A percentile compares a stretch with the other conserved stretches of the same genome.
phyloP scores from a whole-genome alignment of 768 basidiomycete species.

The Megacollybia marginata region DNA sequence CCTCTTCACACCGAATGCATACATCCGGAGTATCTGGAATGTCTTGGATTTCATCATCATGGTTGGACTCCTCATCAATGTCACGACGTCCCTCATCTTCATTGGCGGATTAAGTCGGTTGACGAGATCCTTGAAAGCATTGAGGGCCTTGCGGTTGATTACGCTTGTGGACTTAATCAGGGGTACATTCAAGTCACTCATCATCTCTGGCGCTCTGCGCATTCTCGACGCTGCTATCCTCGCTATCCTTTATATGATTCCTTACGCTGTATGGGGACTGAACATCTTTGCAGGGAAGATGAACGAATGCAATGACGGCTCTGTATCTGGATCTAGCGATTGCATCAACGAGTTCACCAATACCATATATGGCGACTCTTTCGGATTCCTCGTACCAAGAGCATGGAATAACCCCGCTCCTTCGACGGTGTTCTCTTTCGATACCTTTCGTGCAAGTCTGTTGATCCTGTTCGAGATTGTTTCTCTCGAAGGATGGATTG shows the following conservation, averaged over 20 bases:
- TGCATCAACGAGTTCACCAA: conserved; percentile 74
- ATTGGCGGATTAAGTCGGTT: conserved; percentile 75
- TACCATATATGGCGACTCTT: conserved; percentile 51
- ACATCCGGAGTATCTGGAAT: conserved; percentile 90
- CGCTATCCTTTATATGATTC: conserved; percentile 87
- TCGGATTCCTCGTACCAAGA: conserved; percentile 71
- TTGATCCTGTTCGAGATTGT: conserved; percentile 96
- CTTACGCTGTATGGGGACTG: conserved; percentile 89
- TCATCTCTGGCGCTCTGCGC: conserved; percentile 77
- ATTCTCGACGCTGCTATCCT: conserved; percentile 88
- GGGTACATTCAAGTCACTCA: conserved; percentile 76
- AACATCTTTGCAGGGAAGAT: conserved; percentile 87
- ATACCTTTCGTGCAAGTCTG: conserved; percentile 74
- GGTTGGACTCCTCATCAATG: conserved; percentile 66
- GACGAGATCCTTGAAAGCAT: conserved; percentile 79
- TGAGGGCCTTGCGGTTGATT: conserved; percentile 84
- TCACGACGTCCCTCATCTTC: conserved; percentile 64
- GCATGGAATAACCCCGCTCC: conserved; percentile 86
- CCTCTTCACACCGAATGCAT: conserved; percentile 85
- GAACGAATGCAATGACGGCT: conserved; percentile 75
- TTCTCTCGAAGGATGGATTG: conserved; percentile 94
- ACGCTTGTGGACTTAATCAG: conserved; percentile 85
- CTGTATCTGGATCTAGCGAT: conserved; percentile 43
- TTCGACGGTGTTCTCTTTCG: conserved; percentile 83
- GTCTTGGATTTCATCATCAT: conserved; percentile 83